phyloP scores from a whole-genome alignment of 176 grass and related monocot species.

The Chloris gayana region DNA sequence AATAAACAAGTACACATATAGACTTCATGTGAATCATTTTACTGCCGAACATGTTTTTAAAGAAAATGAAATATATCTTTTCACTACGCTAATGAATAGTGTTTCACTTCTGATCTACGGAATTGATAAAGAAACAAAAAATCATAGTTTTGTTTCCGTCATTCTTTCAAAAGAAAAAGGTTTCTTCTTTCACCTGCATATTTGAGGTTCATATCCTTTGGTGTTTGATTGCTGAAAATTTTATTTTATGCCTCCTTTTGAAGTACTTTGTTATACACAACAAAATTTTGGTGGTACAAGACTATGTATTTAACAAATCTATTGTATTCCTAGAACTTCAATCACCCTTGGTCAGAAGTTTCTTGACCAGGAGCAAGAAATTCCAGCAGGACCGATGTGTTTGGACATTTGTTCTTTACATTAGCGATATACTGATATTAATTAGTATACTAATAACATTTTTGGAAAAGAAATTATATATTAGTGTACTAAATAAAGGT shows the following conservation, averaged over 20 bases:
- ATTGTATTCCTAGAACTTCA: neutral
- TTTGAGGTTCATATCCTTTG: constrained; percentile 9
- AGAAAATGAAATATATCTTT: neutral
- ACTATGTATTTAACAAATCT: neutral
- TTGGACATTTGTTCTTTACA: constrained; percentile 1
- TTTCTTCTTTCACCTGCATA: neutral
- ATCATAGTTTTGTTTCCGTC: neutral
- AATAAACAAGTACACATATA: constrained; percentile 27
- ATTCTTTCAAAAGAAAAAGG: neutral
- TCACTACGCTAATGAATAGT: neutral
- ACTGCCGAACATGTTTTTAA: neutral
- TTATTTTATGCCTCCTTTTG: neutral
- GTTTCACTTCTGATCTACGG: neutral
- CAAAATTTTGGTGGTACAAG: no score
- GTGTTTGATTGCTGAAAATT: neutral
- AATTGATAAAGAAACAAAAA: neutral
- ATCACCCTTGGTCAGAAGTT: neutral
- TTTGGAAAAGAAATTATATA: neutral
- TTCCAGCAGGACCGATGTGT: neutral
- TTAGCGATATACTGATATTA: neutral
- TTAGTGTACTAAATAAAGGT: no score
- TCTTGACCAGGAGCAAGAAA: neutral
- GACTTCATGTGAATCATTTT: constrained; percentile 10
- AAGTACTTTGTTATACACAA: no score
- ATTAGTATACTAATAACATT: neutral